Evolutionary conservation across 2,329 filamentous ascomycete genomes (phyloP), one percentile per base, ranked within the genome.

Genomic region (Pseudogymnoascus sp.): DNA sequence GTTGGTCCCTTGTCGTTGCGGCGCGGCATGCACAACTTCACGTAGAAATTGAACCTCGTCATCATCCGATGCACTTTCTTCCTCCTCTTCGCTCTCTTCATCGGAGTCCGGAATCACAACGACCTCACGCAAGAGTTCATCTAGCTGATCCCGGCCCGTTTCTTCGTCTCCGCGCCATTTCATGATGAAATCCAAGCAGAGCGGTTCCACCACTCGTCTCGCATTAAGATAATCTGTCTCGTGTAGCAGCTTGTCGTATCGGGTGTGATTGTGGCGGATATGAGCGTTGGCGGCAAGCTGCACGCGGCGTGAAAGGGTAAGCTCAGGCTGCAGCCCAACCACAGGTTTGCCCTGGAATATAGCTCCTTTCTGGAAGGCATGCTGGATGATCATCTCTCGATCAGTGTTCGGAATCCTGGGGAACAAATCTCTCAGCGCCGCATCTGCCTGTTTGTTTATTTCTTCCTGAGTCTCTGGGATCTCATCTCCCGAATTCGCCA

Each of bases 111-210:
- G 71, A 51, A 88, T 86, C 69, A 87, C 81, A 62, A 88, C 83
- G 10, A 88, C 83, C 73, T 88, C 86, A 61, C 83, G 80, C 36
- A 88, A 76, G 64, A 88, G 86, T 71, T 88, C 85, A 64, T 88
- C 85, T 14, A 88, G 78, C 71, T 87, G 83, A 69, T 88, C 85
- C 60, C 85, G 82, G 26, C 86, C 86, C 16, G 82, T 87, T 72
- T 88, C 86, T 72, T 88, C 86, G 68, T 88, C 86, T 63, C 86
- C 86, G 76, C 86, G 85, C 86, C 86, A 88, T 81, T 87, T 87
- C 78, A 87, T 82, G 73, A 88, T 81, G 62, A 85, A 78, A 68
- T 87, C 85, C 54, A 88, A 76, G 67, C 86, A 88, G 12, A 85
- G 75, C 34, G 79, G 74, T 68, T 87, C 83, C 51, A 87, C 84